These are phyloP conservation scores for Coniochaeta hoffmannii DNA, from an alignment of 2,329 filamentous ascomycete species.

Conservation along the genomic window DNA sequence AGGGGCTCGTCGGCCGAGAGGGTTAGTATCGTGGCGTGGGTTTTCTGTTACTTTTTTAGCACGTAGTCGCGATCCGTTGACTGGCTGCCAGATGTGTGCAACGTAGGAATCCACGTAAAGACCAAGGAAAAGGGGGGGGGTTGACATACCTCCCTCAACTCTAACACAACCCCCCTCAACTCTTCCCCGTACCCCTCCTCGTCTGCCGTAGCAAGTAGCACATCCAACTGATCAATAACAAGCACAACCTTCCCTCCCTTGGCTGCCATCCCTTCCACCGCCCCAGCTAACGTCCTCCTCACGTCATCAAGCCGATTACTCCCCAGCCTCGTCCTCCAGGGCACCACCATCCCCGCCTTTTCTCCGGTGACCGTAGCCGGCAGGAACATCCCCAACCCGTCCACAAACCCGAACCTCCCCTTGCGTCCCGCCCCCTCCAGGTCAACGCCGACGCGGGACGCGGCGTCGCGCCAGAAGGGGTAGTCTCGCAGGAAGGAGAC, in stretches of 20 bases:
- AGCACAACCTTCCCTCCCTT: constrained; percentile 40
- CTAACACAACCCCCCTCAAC: constrained; percentile 49
- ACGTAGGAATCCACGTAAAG: background rate
- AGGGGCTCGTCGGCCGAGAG: constrained; percentile 69
- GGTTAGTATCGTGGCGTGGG: constrained; percentile 59
- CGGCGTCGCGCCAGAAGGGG: constrained; percentile 70
- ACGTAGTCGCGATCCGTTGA: background rate
- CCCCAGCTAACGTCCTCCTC: constrained; percentile 28
- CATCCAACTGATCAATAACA: constrained; percentile 59
- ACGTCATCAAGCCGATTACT: constrained; percentile 27
- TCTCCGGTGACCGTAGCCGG: constrained; percentile 1
- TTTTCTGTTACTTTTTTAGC: constrained; percentile 34
- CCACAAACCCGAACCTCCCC: constrained; percentile 63
- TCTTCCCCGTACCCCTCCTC: constrained; percentile 27
- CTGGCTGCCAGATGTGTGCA: too few species aligned
- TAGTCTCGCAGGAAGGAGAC: constrained; percentile 77
- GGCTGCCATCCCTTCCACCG: constrained; percentile 19
- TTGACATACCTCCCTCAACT: constrained; percentile 55
- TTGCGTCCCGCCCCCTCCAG: constrained; percentile 51
- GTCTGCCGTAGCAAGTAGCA: constrained; percentile 50
- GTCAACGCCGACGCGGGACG: constrained; percentile 64
- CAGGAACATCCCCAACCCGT: constrained; percentile 58
- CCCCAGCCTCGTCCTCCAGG: constrained; percentile 15
- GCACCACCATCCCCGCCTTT: constrained; percentile 7
- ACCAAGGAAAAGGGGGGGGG: background rate